phyloP scores from a whole-genome alignment of 2,329 filamentous ascomycete genomes.

The Periconia macrospinosa region DNA sequence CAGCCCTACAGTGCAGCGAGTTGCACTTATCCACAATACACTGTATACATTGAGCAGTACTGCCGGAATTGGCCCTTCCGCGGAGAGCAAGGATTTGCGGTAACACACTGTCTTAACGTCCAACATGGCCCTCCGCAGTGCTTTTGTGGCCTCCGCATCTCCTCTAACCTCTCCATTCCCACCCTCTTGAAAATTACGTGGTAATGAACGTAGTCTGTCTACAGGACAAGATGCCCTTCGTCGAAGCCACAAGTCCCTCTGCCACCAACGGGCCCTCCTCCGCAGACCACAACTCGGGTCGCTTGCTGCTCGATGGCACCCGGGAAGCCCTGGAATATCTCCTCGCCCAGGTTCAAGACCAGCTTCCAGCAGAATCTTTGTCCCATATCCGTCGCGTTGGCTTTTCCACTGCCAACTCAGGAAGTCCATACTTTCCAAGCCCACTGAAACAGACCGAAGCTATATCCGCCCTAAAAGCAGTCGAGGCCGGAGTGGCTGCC shows the following conservation, averaged over 20 bases:
- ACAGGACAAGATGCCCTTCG: constrained; percentile 29
- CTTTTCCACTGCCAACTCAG: constrained; percentile 42
- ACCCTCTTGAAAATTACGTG: background rate
- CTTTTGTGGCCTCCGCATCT: background rate
- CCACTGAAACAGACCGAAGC: constrained; percentile 59
- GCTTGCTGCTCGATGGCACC: constrained; percentile 37
- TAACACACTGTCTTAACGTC: background rate
- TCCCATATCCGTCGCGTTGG: constrained; percentile 30
- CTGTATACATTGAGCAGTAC: background rate
- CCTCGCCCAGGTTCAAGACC: constrained; percentile 31
- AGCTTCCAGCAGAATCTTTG: constrained; percentile 38
- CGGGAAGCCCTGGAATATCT: constrained; percentile 35
- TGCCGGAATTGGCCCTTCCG: background rate
- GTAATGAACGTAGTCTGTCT: background rate
- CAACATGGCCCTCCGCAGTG: background rate
- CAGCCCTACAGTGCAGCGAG: background rate
- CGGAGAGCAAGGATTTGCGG: background rate
- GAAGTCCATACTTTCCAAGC: constrained; percentile 45
- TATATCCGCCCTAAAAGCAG: constrained; percentile 59
- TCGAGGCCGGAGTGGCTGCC: constrained; percentile 63
- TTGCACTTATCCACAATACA: background rate
- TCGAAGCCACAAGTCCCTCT: constrained; percentile 15
- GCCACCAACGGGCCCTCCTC: constrained; percentile 19
- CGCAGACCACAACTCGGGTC: background rate
- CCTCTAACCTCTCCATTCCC: constrained; percentile 1